Evolutionary conservation across 352 stramenopile genomes (phyloP).

Genomic region (Phytophthora lateralis): DNA sequence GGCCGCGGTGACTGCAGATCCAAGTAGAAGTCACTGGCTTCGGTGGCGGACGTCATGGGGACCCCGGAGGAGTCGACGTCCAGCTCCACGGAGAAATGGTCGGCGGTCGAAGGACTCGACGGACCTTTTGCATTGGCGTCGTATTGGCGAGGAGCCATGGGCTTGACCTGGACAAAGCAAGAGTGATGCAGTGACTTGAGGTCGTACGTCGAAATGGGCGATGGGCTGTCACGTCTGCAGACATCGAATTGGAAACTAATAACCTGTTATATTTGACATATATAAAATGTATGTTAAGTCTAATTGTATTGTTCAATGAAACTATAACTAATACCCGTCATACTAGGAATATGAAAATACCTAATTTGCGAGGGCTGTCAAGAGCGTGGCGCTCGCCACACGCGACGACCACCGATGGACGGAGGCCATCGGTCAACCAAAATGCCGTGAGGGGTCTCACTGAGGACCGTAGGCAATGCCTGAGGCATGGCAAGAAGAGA

Average conservation of each 20-base stretch:
- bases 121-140: constrained; percentile 19
- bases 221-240: constrained; percentile 30
- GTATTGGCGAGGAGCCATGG: constrained; percentile 20
- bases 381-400: constrained; percentile 18
- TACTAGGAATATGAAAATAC: neutral
- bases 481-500: neutral
- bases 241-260: constrained; percentile 1
- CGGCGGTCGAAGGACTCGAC: constrained; percentile 12
- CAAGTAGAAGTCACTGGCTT: constrained; percentile 30
- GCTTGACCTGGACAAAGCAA: constrained; percentile 5
- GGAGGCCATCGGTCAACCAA: constrained; percentile 1
- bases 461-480: neutral
- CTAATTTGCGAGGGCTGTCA: constrained; percentile 16
- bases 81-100: constrained; percentile 30
- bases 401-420: neutral
- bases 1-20: constrained; percentile 33
- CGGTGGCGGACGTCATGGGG: constrained; percentile 26
- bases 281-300: neutral
- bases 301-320: neutral
- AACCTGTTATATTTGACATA: neutral
- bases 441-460: too few relatives aligned
- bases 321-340: constrained; percentile 3
- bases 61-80: constrained; percentile 22
- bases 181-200: constrained; percentile 16
- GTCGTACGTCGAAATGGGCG: constrained; percentile 21